Evolutionary conservation across 768 basidiomycete genomes (phyloP).

Genomic region (Dacryopinax primogenitus): DNA sequence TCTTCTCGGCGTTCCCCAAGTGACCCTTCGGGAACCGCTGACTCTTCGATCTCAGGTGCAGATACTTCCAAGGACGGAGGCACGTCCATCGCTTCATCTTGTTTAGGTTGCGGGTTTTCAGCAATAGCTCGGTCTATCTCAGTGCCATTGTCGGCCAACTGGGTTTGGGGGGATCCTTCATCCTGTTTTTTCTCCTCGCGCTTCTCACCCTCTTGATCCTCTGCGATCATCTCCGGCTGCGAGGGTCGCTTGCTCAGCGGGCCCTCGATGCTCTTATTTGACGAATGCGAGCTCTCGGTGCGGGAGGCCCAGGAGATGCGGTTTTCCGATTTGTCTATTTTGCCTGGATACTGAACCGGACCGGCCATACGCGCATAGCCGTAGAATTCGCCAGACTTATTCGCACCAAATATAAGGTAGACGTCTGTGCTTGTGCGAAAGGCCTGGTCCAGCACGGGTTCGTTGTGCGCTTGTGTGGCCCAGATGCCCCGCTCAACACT

Average conservation of each 20-base stretch:
- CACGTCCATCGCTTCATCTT: background rate
- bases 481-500: conserved; percentile 69
- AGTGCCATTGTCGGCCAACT: background rate
- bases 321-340: conserved; percentile 27
- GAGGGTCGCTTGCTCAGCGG: background rate
- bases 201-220: conserved; percentile 3
- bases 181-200: background rate
- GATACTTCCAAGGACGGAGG: background rate
- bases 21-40: background rate
- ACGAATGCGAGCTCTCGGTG: conserved; percentile 14
- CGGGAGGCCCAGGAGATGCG: conserved; percentile 47
- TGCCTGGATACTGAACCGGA: conserved; percentile 11
- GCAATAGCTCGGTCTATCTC: background rate
- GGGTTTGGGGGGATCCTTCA: background rate
- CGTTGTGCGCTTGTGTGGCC: conserved; percentile 91
- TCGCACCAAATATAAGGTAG: conserved; percentile 80
- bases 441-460: conserved; percentile 80
- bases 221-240: conserved; percentile 3
- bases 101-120: background rate
- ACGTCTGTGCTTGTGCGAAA: conserved; percentile 84
- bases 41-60: background rate
- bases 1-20: background rate
- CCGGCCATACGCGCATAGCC: conserved; percentile 67
- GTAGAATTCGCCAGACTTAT: conserved; percentile 88
- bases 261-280: background rate